Base-by-base conservation (phyloP, 2,329 filamentous ascomycete species). In the Neonectria ditissima region DNA sequence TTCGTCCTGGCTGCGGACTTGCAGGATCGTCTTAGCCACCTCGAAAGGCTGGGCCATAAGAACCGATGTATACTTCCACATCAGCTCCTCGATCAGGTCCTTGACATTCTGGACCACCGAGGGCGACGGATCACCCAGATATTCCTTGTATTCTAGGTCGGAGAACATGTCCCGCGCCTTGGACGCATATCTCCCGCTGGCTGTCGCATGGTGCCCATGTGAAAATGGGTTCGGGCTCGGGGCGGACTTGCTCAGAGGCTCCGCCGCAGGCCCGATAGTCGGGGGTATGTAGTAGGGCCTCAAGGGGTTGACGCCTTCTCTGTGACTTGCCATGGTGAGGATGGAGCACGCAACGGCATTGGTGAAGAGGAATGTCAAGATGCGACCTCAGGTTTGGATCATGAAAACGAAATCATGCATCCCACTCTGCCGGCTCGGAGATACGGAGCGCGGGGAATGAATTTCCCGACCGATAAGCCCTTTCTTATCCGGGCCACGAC, bases 21-120 rank as follows among this genome's bases (percentile, higher is more conserved):
- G 96, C 71, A 99, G 81, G 59, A 98, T 88, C 14, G 91, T 96
- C 85, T 97, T 98, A 75, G 95, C 94, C 62, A 97, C 94, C 83
- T 98, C 96, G 78, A 99, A 98, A 14, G 96, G 96, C 80, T 99
- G 96, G 57, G 93, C 92, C 76, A 97, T 90, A 74, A 98, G 80
- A 24, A 97, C 90, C 62, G 91, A 93, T 14, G 91, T 91, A 81
- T 99, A 99, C 76, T 96, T 95, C 90, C 94, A 97, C 78, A 97
- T 77, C 68, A 96, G 88, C 77, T 94, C 91, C 76, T 98, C 94
- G 51, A 97, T 76, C 65, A 97, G 81, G 66, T 91, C 90, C 76
- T 91, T 92, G 45, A 91, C 83, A 67, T 91, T 91, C 70, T 92
- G 91, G 11, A 93, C 85, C 28, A 89, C 86, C 1, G 92, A 92